Percentiles rank a stretch among this genome's conserved stretches.
phyloP scores from a whole-genome alignment of 176 grass and related monocot species.

The Alloteropsis semialata region DNA sequence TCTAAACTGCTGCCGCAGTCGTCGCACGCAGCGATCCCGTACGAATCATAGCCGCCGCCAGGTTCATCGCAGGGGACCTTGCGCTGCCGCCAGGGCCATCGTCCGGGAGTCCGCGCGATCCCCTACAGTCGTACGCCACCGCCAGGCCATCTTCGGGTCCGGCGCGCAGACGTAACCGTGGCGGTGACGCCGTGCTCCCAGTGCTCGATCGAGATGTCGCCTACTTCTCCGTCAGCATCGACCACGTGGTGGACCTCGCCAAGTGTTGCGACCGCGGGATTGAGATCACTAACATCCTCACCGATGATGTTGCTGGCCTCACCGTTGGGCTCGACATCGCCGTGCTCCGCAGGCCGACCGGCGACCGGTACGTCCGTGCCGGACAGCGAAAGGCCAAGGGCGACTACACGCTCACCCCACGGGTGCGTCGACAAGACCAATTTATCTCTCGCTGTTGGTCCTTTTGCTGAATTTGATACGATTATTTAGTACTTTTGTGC shows the following conservation, averaged over 20 bases:
- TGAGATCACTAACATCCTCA: slow-evolving; percentile 89
- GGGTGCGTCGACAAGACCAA: slow-evolving; percentile 41
- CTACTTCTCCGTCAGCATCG: slow-evolving; percentile 78
- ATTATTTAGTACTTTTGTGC: background rate
- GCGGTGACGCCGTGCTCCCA: slow-evolving; percentile 65
- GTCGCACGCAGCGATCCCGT: no score
- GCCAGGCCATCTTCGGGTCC: no score
- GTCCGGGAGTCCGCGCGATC: no score
- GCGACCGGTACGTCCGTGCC: slow-evolving; percentile 63
- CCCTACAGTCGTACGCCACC: no score
- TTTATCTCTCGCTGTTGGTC: background rate
- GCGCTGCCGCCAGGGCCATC: no score
- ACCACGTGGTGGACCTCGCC: slow-evolving; percentile 78
- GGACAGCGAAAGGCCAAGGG: slow-evolving; percentile 48
- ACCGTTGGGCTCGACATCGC: slow-evolving; percentile 74
- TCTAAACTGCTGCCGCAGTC: no score
- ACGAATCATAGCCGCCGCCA: no score
- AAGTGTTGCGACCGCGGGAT: slow-evolving; percentile 69
- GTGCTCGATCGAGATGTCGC: slow-evolving; percentile 85
- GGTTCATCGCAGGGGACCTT: no score
- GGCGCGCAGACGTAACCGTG: no score
- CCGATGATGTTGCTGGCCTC: slow-evolving; percentile 91
- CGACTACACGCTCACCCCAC: slow-evolving; percentile 49
- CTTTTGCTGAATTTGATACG: background rate
- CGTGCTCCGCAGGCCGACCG: slow-evolving; percentile 45